phyloP scores from a whole-genome alignment of 2,329 filamentous ascomycete species.

The Epichloe hybrida region DNA sequence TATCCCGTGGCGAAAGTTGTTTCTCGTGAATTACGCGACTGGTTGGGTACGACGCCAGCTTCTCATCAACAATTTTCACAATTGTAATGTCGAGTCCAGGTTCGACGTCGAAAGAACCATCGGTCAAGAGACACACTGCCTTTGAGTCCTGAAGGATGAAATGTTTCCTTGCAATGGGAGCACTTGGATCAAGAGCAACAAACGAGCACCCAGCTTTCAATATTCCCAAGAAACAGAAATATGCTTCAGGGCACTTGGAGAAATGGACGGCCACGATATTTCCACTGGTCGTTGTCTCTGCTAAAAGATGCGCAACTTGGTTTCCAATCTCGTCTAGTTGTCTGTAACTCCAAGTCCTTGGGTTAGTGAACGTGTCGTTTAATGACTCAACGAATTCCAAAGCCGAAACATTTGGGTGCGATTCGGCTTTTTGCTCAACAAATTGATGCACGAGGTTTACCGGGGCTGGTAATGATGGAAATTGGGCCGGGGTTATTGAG shows the following conservation, averaged over 20 bases:
- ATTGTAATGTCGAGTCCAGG: neutral
- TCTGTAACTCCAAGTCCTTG: constrained; percentile 57
- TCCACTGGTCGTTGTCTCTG: constrained; percentile 36
- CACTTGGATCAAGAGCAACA: constrained; percentile 63
- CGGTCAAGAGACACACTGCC: constrained; percentile 49
- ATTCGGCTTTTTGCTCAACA: constrained; percentile 49
- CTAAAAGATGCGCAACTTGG: constrained; percentile 53
- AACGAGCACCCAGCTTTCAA: constrained; percentile 73
- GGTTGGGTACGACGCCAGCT: constrained; percentile 14
- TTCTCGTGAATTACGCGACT: constrained; percentile 4
- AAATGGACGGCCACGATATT: constrained; percentile 64
- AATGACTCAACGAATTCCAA: constrained; percentile 61
- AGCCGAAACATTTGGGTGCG: constrained; percentile 47
- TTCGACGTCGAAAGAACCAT: constrained; percentile 11
- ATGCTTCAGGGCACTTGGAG: constrained; percentile 73
- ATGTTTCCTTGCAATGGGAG: constrained; percentile 57
- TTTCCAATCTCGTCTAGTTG: constrained; percentile 61
- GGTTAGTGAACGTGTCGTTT: constrained; percentile 28
- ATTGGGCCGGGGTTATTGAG: constrained; percentile 51
- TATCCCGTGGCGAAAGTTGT: constrained; percentile 31
- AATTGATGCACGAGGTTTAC: constrained; percentile 61
- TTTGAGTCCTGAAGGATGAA: constrained; percentile 68
- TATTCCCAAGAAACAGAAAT: constrained; percentile 68
- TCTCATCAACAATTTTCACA: constrained; percentile 15
- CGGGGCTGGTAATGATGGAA: constrained; percentile 41